Conservation (phyloP, 441 rosid species). For the Arabidopsis lyrata region DNA sequence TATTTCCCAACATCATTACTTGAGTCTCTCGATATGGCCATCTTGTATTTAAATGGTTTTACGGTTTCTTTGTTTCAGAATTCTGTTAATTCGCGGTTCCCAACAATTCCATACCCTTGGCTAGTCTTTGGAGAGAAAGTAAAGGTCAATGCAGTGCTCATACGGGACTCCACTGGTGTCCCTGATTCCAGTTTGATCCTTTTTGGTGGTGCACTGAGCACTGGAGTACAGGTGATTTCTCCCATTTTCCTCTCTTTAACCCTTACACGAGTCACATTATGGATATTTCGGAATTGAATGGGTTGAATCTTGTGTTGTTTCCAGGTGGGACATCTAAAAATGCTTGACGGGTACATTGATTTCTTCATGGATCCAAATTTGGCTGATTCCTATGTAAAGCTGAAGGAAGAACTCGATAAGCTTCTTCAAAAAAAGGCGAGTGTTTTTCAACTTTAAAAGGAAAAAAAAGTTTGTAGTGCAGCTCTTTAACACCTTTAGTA, state of each 20-base stretch:
- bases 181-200: constrained; percentile 93
- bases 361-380: constrained; percentile 94
- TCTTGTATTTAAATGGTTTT: neutral
- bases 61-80: constrained; percentile 60
- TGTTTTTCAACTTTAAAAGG: neutral
- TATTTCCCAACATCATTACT: constrained; percentile 12
- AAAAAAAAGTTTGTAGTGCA: neutral
- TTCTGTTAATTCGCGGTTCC: constrained; percentile 94
- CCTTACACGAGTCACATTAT: constrained; percentile 13
- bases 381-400: constrained; percentile 86
- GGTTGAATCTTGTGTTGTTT: constrained; percentile 28
- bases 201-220: constrained; percentile 82
- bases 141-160: constrained; percentile 88
- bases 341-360: constrained; percentile 92
- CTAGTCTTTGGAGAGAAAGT: constrained; percentile 98
- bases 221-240: constrained; percentile 73
- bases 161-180: constrained; percentile 96
- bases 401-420: constrained; percentile 84
- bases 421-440: constrained; percentile 79
- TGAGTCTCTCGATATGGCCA: neutral
- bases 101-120: constrained; percentile 95
- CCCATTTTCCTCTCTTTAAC: constrained; percentile 6
- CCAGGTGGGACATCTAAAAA: constrained; percentile 94
- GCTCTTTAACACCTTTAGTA: constrained; percentile 20
- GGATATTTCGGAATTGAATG: constrained; percentile 14